Conservation (phyloP, 306 rosid species). For the Pachyrhizus erosus region DNA sequence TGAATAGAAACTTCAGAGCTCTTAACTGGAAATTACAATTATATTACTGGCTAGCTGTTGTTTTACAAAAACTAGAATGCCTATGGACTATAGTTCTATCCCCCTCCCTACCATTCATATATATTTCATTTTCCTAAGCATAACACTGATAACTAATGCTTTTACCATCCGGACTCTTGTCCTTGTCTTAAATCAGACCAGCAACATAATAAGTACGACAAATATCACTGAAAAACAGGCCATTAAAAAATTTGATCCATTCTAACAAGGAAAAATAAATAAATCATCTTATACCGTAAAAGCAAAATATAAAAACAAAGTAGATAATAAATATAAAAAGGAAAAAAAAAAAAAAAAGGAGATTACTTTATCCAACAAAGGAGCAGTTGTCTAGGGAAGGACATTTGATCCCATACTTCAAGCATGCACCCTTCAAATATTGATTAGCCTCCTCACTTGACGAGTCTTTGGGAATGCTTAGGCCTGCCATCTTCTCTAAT, state of each 20-base stretch:
- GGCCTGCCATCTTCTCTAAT: slow-evolving; percentile 77
- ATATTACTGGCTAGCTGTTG: not conserved
- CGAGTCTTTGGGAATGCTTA: slow-evolving; percentile 81
- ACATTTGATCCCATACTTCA: slow-evolving; percentile 73
- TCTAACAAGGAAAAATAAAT: not conserved
- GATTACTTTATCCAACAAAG: slow-evolving; percentile 85
- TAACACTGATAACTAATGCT: not conserved
- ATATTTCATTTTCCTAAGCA: slow-evolving; percentile 11
- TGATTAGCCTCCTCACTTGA: slow-evolving; percentile 79
- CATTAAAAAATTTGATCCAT: not conserved
- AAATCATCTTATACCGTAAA: not conserved
- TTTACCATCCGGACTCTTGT: not conserved
- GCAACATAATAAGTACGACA: not conserved
- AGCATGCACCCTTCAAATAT: slow-evolving; percentile 76
- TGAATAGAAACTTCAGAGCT: not conserved
- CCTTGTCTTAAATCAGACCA: not conserved
- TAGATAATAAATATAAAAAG: not conserved
- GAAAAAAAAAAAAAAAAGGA: not conserved
- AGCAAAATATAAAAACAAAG: not conserved
- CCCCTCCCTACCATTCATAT: not conserved
- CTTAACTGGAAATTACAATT: not conserved
- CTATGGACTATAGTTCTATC: not conserved
- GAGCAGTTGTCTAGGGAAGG: slow-evolving; percentile 92
- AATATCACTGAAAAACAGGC: not conserved
- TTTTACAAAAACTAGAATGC: not conserved